Evolutionary conservation across 352 stramenopile genomes (phyloP).

Genomic region (Globisporangium mamillatum): DNA sequence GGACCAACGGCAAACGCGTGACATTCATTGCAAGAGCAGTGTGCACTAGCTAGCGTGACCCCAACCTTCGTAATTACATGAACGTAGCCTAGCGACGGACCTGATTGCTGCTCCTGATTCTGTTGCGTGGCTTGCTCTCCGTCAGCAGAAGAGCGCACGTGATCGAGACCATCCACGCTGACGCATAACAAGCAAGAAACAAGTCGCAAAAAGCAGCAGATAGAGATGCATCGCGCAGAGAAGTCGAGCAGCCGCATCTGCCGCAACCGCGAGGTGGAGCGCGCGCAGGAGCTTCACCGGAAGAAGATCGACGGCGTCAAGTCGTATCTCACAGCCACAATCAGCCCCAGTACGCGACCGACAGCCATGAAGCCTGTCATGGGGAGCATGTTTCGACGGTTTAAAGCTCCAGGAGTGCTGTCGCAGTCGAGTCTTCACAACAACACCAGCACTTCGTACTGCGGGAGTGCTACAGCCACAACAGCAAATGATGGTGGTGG

Average conservation of each 20-base stretch:
- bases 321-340: conserved; percentile 38
- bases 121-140: neutral
- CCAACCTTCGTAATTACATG: neutral
- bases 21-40: no score
- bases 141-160: neutral
- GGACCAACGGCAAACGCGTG: no score
- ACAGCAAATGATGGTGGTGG: neutral
- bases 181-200: neutral
- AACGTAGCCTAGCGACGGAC: neutral
- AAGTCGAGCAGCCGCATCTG: conserved; percentile 80
- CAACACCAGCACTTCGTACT: neutral
- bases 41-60: no score
- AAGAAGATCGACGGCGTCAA: conserved; percentile 72
- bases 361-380: conserved; percentile 3
- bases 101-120: neutral
- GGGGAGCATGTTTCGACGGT: conserved; percentile 6
- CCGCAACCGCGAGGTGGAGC: conserved; percentile 64
- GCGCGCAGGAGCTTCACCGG: conserved; percentile 62
- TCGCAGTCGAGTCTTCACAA: neutral
- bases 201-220: neutral
- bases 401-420: conserved; percentile 4
- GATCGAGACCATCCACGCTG: neutral
- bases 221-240: conserved; percentile 63
- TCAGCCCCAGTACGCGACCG: conserved; percentile 7
- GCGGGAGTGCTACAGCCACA: neutral